phyloP scores from a whole-genome alignment of 768 basidiomycete genomes.

The Gymnopilus junonius region DNA sequence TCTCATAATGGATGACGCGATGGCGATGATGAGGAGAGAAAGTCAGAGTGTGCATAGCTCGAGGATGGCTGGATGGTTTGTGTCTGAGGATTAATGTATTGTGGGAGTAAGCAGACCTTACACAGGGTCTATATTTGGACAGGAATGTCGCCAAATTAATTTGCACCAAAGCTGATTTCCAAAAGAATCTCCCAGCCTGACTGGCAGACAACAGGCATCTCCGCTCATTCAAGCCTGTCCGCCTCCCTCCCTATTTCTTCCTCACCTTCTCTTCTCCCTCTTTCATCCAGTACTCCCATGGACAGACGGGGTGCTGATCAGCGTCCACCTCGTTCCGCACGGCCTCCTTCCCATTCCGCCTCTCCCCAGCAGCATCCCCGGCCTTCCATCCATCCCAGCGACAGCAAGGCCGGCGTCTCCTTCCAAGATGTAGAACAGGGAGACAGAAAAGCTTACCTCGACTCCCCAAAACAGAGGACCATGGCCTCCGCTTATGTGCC shows the following conservation, averaged over 20 bases:
- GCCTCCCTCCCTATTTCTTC: slow-evolving; percentile 25
- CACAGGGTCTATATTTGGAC: not conserved
- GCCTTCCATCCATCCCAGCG: slow-evolving; percentile 37
- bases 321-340: slow-evolving; percentile 59
- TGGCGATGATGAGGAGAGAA: not conserved
- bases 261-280: slow-evolving; percentile 12
- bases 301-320: slow-evolving; percentile 46
- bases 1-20: not conserved
- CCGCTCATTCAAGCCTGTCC: slow-evolving; percentile 21
- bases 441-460: slow-evolving; percentile 63
- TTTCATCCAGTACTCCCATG: slow-evolving; percentile 33
- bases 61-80: not conserved
- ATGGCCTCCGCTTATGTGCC: slow-evolving; percentile 51
- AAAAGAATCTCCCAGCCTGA: slow-evolving; percentile 23
- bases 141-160: not conserved
- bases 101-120: not conserved
- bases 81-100: not conserved
- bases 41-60: too few species aligned
- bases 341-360: slow-evolving; percentile 45
- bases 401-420: slow-evolving; percentile 56
- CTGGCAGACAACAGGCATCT: slow-evolving; percentile 28
- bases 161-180: slow-evolving; percentile 14
- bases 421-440: slow-evolving; percentile 75
- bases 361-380: slow-evolving; percentile 39
- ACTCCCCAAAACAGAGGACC: slow-evolving; percentile 53